Base-by-base conservation (phyloP, 139 green algal genomes). In the Eudorina sp. region DNA sequence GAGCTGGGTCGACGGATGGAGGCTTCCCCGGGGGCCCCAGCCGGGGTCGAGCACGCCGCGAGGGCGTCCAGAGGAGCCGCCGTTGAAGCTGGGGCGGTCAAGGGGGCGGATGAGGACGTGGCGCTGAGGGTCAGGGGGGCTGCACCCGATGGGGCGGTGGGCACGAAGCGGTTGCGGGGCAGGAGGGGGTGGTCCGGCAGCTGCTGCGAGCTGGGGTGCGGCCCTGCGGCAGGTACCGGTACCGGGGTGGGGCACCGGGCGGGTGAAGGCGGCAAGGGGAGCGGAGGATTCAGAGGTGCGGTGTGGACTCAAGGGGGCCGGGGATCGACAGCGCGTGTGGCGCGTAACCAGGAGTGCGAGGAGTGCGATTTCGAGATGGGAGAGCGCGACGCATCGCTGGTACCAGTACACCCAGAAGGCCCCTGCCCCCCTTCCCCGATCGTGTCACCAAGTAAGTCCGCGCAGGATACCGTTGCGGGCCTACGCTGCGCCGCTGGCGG, bases 91-190 rank as follows among this genome's bases (percentile, higher is more conserved):
- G 58, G 58, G 70, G 68, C 19, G 29, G 68, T 31, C 34, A 46
- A 27, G 34, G 14, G 46, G 64, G 8, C 36, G n/a, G 64, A 73
- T 73, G 64, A 14, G 23, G n/a, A 4, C 2, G 68, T 76, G 68
- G 68, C n/a, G 34, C 51, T 60, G 16, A 25, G 51, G 51, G 14
- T 60, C 14, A 60, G 51, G 51, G 51, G 51, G 16, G 51, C 14
- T 13, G 51, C 51, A n/a, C n/a, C n/a, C n/a, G n/a, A n/a, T n/a
- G 19, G 27, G n/a, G 62, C 18, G 34, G 31, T 45, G 3, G 68
- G 68, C 36, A 76, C 70, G 38, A 79, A 79, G 70, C 70, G 70
- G 41, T 79, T 79, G 70, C 70, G 70, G 38, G 29, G 29, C 7
- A 45, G 68, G 11, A 79, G 70, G 3, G 70, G 70, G 70, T 53